These are phyloP conservation scores for Calonectria fujianensis DNA, from an alignment of 2,329 filamentous ascomycete genomes.

Conservation along the genomic window DNA sequence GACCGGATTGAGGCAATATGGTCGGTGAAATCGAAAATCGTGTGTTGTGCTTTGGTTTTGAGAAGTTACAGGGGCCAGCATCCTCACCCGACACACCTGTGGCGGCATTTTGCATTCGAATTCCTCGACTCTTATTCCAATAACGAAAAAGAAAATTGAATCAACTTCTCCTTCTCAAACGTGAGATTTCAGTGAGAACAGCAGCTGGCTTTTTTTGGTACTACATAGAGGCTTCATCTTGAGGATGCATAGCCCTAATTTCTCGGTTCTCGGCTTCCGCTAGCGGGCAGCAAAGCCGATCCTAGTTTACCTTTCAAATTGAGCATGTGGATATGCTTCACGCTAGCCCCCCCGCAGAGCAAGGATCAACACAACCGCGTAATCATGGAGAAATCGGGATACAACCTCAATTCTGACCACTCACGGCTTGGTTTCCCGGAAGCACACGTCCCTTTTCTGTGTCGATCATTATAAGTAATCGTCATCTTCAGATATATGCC, in stretches of 20 bases:
- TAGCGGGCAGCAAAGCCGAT: neutral
- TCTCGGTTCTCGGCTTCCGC: neutral
- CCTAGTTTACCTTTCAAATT: neutral
- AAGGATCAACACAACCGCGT: neutral
- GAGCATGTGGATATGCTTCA: neutral
- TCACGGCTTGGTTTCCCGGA: conserved; percentile 11
- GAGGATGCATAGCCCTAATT: neutral
- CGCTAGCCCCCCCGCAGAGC: neutral
- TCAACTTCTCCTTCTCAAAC: neutral
- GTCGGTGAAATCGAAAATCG: too few relatives aligned
- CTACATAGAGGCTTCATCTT: neutral
- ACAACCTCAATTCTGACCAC: neutral
- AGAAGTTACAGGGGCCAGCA: neutral
- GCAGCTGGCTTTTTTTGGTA: neutral
- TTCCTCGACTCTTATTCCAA: too few relatives aligned
- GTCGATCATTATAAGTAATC: neutral
- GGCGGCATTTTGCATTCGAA: neutral
- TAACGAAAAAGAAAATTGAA: neutral
- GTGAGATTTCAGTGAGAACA: neutral
- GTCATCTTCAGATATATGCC: neutral
- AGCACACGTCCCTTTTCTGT: neutral
- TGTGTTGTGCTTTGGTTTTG: neutral
- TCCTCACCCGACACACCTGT: too few relatives aligned
- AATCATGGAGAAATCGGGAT: neutral
- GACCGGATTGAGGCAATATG: neutral